Percentiles rank a stretch among this genome's conserved stretches.
phyloP scores from a whole-genome alignment of 495 filamentous ascomycete genomes.

The Cercophora samala region DNA sequence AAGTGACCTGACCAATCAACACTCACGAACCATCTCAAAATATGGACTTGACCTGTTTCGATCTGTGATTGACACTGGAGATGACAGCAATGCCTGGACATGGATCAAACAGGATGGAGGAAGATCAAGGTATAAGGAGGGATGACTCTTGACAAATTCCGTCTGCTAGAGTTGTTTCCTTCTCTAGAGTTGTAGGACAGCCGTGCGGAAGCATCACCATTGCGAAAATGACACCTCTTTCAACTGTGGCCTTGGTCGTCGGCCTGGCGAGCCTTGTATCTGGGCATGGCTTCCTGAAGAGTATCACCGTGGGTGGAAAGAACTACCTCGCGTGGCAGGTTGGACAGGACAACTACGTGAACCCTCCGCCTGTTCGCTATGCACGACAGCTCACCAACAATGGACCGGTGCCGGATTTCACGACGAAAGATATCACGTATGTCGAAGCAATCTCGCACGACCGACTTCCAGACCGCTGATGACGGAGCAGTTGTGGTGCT shows the following conservation, averaged over 20 bases:
- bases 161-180: neutral
- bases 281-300: conserved; percentile 25
- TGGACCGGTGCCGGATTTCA: conserved; percentile 26
- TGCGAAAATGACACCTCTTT: neutral
- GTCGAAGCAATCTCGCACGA: neutral
- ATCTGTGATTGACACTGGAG: neutral
- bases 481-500: conserved; percentile 14
- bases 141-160: neutral
- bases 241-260: conserved; percentile 5
- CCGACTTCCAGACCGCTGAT: neutral
- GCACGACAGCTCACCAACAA: conserved; percentile 20
- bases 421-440: conserved; percentile 22
- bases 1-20: conserved; percentile 8
- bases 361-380: conserved; percentile 21
- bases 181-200: neutral
- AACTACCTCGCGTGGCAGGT: conserved; percentile 26
- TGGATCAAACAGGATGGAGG: neutral
- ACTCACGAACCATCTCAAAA: neutral
- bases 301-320: conserved; percentile 22
- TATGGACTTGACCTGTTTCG: neutral
- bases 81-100: neutral
- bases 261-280: conserved; percentile 15
- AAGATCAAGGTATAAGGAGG: neutral
- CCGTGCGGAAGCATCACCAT: neutral
- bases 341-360: conserved; percentile 23